These are phyloP conservation scores for Periconia digitata DNA, from an alignment of 2,329 filamentous ascomycete genomes.

Conservation along the genomic window DNA sequence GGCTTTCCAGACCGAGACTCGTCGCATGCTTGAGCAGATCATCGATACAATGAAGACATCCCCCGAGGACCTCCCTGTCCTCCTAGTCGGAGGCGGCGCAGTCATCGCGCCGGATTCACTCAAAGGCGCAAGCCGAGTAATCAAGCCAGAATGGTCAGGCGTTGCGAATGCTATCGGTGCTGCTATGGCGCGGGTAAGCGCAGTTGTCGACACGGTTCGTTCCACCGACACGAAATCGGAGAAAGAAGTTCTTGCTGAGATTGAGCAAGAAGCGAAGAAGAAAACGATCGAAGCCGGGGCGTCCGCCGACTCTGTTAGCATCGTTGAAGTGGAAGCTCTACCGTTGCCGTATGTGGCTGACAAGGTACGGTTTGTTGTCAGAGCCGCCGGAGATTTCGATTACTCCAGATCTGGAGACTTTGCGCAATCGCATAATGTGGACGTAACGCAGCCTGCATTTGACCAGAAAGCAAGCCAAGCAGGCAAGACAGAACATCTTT, in stretches of 20 bases:
- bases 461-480: not conserved
- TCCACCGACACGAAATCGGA: constrained; percentile 38
- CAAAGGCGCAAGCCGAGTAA: constrained; percentile 57
- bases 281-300: constrained; percentile 45
- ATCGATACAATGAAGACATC: constrained; percentile 67
- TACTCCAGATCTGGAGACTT: constrained; percentile 35
- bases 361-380: constrained; percentile 54
- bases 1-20: constrained; percentile 47
- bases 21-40: constrained; percentile 56
- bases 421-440: constrained; percentile 23
- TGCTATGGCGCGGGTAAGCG: constrained; percentile 61
- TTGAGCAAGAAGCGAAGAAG: constrained; percentile 42
- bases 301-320: constrained; percentile 28
- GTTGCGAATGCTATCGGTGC: constrained; percentile 68
- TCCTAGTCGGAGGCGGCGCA: constrained; percentile 66
- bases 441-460: not conserved
- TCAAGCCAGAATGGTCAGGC: constrained; percentile 59
- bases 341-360: constrained; percentile 59
- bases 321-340: constrained; percentile 49
- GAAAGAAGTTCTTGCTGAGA: constrained; percentile 39
- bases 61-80: constrained; percentile 59
- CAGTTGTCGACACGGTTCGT: constrained; percentile 45
- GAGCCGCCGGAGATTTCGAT: constrained; percentile 58
- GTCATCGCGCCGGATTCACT: constrained; percentile 60
- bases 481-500: not conserved